A percentile compares a stretch with the other conserved stretches of the same genome.
phyloP scores from a whole-genome alignment of 371 early-diverging fungal species.

The Zopfochytrium polystomum region DNA sequence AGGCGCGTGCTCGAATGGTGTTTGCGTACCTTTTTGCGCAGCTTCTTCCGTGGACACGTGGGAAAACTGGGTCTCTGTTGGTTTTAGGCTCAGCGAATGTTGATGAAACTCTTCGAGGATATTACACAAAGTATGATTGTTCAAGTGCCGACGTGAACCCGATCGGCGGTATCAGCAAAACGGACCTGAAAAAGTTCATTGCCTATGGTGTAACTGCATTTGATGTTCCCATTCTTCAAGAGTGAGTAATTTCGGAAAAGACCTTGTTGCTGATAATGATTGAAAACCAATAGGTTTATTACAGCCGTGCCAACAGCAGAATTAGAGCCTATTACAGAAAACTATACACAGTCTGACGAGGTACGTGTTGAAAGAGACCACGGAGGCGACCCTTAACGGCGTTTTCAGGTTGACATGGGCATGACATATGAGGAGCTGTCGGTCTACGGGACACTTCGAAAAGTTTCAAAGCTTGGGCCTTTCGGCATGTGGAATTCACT shows the following conservation, averaged over 20 bases:
- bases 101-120: conserved; percentile 94
- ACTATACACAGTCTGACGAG: conserved; percentile 35
- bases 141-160: conserved; percentile 96
- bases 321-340: conserved; percentile 80
- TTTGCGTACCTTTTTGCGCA: conserved; percentile 93
- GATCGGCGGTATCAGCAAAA: conserved; percentile 92
- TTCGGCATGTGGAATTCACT: conserved; percentile 87
- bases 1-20: conserved; percentile 94
- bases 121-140: conserved; percentile 97
- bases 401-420: conserved; percentile 81
- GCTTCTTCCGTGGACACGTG: conserved; percentile 85
- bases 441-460: conserved; percentile 85
- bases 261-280: conserved; percentile 7
- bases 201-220: conserved; percentile 60
- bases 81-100: conserved; percentile 96
- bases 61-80: conserved; percentile 71
- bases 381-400: neutral
- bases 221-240: conserved; percentile 65
- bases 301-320: conserved; percentile 93
- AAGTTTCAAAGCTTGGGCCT: conserved; percentile 84
- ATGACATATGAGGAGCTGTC: conserved; percentile 95
- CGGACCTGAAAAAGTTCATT: conserved; percentile 83
- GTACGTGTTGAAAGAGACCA: conserved; percentile 6
- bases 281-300: conserved; percentile 73
- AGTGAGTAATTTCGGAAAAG: conserved; percentile 40